Percentiles rank a stretch among this genome's conserved stretches.
These are phyloP conservation scores for Scytalidium sp. DNA, from an alignment of 2,329 filamentous ascomycete genomes.

Conservation along the genomic window DNA sequence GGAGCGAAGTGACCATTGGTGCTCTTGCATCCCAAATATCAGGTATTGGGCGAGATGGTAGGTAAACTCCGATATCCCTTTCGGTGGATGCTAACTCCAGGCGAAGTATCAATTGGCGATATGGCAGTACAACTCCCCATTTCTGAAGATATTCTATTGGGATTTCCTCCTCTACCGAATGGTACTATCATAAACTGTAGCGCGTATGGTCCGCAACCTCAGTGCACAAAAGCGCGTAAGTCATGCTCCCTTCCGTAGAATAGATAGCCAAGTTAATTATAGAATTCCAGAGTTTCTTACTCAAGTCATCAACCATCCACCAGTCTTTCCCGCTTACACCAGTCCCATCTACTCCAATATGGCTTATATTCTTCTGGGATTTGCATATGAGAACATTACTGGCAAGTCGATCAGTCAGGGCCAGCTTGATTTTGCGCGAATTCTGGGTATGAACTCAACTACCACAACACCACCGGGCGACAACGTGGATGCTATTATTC, in stretches of 20 bases:
- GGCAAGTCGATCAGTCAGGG: conserved; percentile 28
- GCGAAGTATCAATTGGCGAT: neutral
- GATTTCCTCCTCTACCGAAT: neutral
- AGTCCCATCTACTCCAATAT: conserved; percentile 35
- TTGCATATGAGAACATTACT: conserved; percentile 38
- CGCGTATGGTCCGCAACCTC: conserved; percentile 30
- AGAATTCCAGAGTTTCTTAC: conserved; percentile 10
- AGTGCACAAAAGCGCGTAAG: conserved; percentile 26
- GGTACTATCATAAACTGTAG: conserved; percentile 30
- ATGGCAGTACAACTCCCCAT: conserved; percentile 28
- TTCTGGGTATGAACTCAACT: conserved; percentile 30
- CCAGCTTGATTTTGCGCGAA: conserved; percentile 26
- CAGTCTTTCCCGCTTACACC: conserved; percentile 29
- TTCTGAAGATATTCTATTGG: conserved; percentile 29
- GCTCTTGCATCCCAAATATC: conserved; percentile 17
- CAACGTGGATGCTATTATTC: conserved; percentile 9
- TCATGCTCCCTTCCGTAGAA: conserved; percentile 17
- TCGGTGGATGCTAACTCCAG: conserved; percentile 22
- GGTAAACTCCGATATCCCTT: conserved; percentile 10
- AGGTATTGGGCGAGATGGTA: conserved; percentile 19
- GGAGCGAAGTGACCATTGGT: conserved; percentile 16
- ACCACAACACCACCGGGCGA: conserved; percentile 11
- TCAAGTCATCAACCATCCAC: conserved; percentile 16
- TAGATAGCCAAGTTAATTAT: neutral
- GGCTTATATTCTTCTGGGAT: conserved; percentile 33